Evolutionary conservation across 306 rosid genomes (phyloP).

Genomic region (cucumber (Cucumis sativus)): DNA sequence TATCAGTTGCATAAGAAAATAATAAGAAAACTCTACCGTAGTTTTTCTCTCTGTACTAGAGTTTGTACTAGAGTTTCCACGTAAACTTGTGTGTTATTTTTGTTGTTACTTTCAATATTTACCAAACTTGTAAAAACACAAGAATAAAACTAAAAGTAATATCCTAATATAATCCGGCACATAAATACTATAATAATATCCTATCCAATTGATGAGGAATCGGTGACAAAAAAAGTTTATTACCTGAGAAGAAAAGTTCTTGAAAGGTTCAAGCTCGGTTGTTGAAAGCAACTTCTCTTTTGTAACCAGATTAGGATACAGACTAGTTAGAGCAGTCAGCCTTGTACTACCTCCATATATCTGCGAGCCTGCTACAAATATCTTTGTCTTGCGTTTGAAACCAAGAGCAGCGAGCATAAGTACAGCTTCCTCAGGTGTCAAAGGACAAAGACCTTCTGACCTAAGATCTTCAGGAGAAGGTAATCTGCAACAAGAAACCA

Average conservation of each 20-base stretch:
- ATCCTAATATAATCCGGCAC: not conserved
- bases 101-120: no score
- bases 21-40: no score
- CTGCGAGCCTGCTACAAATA: constrained; percentile 91
- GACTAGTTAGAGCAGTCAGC: constrained; percentile 62
- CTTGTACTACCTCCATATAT: constrained; percentile 74
- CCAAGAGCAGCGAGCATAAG: constrained; percentile 98
- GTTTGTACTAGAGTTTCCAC: no score
- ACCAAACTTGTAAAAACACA: not conserved
- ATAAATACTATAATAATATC: not conserved
- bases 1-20: no score
- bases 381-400: constrained; percentile 65
- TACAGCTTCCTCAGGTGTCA: constrained; percentile 86
- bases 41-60: no score
- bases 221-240: constrained; percentile 8
- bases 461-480: constrained; percentile 74
- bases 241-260: constrained; percentile 91
- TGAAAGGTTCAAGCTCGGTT: constrained; percentile 60
- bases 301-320: constrained; percentile 88
- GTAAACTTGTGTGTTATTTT: no score
- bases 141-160: not conserved
- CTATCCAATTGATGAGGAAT: not conserved
- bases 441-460: constrained; percentile 88
- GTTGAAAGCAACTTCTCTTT: constrained; percentile 81
- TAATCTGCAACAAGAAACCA: constrained; percentile 38